phyloP scores from a whole-genome alignment of 1,284 basidiomycete genomes.

The Leccinum subatratum region DNA sequence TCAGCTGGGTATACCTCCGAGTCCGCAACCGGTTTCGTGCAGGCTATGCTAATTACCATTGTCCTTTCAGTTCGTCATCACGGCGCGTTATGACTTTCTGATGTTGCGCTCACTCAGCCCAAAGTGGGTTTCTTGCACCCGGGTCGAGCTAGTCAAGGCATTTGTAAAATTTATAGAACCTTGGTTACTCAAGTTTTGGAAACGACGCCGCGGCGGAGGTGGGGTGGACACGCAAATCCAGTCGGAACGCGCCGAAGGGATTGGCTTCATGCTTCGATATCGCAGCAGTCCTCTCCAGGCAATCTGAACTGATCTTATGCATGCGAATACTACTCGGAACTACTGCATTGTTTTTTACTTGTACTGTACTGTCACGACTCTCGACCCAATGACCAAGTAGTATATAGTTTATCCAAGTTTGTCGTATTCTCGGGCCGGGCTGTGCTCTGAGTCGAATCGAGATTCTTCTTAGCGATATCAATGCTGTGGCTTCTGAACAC shows the following conservation, averaged over 20 bases:
- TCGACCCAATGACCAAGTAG: too few species aligned
- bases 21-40: neutral
- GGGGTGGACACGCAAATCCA: neutral
- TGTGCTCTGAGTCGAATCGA: constrained; percentile 46
- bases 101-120: neutral
- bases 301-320: neutral
- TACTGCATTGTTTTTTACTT: too few species aligned
- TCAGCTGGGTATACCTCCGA: neutral
- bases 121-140: neutral
- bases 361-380: too few species aligned
- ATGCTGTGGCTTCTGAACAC: constrained; percentile 27
- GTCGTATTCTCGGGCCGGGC: too few species aligned
- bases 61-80: neutral
- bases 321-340: too few species aligned
- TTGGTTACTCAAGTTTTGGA: neutral
- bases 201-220: neutral
- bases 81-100: neutral
- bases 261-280: neutral
- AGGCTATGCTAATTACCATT: neutral
- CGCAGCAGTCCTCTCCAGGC: neutral
- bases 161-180: neutral
- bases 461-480: constrained; percentile 26
- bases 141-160: neutral
- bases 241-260: neutral
- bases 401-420: too few species aligned